Conservation (phyloP, 2,329 filamentous ascomycete species). For the Colletotrichum orchidophilum region DNA sequence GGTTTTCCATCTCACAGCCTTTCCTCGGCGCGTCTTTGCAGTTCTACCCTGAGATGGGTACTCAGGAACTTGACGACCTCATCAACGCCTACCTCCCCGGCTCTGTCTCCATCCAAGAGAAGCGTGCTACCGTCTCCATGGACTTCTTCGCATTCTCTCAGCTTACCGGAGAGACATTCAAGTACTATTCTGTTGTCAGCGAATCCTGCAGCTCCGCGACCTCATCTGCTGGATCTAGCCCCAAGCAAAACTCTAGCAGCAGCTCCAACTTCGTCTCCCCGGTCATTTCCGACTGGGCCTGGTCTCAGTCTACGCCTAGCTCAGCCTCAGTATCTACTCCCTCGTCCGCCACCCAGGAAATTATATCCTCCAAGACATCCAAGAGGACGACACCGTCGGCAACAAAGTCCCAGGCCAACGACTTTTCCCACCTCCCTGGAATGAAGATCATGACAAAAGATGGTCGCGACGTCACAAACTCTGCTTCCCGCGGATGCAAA, state of each 20-base stretch:
- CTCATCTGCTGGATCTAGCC: slow-evolving; percentile 57
- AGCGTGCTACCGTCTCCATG: slow-evolving; percentile 65
- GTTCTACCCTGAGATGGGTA: slow-evolving; percentile 73
- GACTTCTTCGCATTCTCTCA: slow-evolving; percentile 67
- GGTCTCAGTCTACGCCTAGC: slow-evolving; percentile 48
- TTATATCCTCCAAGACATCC: slow-evolving; percentile 38
- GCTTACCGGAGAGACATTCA: slow-evolving; percentile 66
- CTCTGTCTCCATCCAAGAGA: slow-evolving; percentile 63
- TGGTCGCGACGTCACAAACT: slow-evolving; percentile 70
- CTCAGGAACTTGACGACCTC: slow-evolving; percentile 68
- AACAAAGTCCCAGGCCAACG: slow-evolving; percentile 39
- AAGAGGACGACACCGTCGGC: slow-evolving; percentile 38
- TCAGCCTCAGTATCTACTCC: slow-evolving; percentile 43
- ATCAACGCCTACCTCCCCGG: slow-evolving; percentile 67
- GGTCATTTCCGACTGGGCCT: slow-evolving; percentile 57
- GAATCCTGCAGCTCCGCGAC: slow-evolving; percentile 44
- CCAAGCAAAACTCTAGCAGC: slow-evolving; percentile 55
- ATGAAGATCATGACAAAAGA: slow-evolving; percentile 75
- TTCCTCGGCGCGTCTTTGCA: slow-evolving; percentile 65
- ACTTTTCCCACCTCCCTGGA: slow-evolving; percentile 65
- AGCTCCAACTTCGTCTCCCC: slow-evolving; percentile 60
- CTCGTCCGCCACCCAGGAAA: slow-evolving; percentile 39
- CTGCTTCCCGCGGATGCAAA: slow-evolving; percentile 69
- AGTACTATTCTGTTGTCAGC: slow-evolving; percentile 65
- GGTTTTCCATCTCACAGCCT: slow-evolving; percentile 70